Base-by-base conservation (phyloP, 1,284 basidiomycete genomes). In the Naganishia cerealis region DNA sequence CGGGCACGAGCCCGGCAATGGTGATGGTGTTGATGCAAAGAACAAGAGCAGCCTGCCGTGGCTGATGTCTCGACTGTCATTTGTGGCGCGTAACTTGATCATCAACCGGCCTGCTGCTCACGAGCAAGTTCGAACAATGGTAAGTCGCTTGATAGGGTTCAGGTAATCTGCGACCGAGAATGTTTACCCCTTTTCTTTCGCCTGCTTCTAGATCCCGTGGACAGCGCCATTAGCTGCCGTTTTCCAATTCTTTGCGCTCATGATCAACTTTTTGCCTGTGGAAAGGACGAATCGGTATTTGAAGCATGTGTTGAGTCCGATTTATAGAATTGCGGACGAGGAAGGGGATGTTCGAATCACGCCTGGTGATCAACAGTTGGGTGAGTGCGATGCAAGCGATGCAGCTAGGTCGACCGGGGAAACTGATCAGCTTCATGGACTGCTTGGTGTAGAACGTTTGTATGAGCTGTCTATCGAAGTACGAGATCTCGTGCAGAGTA, bases 51-150 rank as follows among this genome's bases (percentile, higher is more conserved):
- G 88, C 0, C 82, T 98, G 1, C 86, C 90, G 0, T 98, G 94
- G 93, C 81, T 98, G 50, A 97, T 97, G 83, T 93, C 92, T 21
- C 90, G 91, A 73, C 83, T 98, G 53, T 97, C 94, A 0, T 95
- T 91, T 81, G 89, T 95, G 77, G 87, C 90, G 16, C 79, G 84
- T 40, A 75, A 78, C 42, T 76, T 82, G 46, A 80, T 83, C 71
- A 78, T 82, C 62, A 75, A 76, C 54, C 77, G 82, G 38, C 82
- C 82, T 10, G 73, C 79, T 8, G 72, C 76, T 26, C 78, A 81
- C 66, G 75, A 73, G 24, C 70, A 70, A 48, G 70, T 74, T 53
- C 65, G 59, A 67, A 38, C 53, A 10, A 70, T 72, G 3, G 76
- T 75, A 36, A 40, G 73, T 73, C 5, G 33, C 33, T 29, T 18